Evolutionary conservation across 1,284 basidiomycete genomes (phyloP).

Genomic region (Coriolopsis trogii): DNA sequence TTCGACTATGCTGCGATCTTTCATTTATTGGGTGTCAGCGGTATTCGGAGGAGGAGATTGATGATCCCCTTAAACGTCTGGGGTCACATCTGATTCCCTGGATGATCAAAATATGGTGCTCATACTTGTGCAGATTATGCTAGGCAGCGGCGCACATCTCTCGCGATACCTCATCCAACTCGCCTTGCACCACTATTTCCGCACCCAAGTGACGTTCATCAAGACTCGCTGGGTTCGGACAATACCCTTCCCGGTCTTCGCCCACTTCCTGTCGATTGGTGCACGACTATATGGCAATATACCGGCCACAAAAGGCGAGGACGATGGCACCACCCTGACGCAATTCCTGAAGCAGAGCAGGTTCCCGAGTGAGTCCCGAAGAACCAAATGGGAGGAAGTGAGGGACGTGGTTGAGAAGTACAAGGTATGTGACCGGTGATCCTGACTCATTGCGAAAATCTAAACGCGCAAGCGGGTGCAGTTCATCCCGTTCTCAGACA

Average conservation of each 20-base stretch:
- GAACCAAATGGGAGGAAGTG: conserved; percentile 62
- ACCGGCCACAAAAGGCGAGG: conserved; percentile 68
- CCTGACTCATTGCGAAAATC: conserved; percentile 9
- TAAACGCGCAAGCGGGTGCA: conserved; percentile 32
- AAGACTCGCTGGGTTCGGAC: conserved; percentile 72
- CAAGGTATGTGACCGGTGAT: conserved; percentile 46
- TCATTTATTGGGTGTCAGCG: not conserved
- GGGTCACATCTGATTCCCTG: conserved; percentile 8
- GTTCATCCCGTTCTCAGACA: conserved; percentile 77
- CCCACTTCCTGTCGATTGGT: conserved; percentile 62
- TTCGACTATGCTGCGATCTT: conserved; percentile 1
- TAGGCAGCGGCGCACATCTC: conserved; percentile 72
- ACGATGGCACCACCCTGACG: conserved; percentile 68
- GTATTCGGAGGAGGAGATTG: not conserved
- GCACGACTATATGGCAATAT: conserved; percentile 63
- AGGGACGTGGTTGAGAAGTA: conserved; percentile 69
- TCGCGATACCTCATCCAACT: conserved; percentile 77
- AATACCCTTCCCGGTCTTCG: conserved; percentile 59
- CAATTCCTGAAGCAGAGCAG: conserved; percentile 69
- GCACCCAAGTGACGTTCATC: conserved; percentile 69
- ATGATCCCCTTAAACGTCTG: no score
- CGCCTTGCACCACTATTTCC: conserved; percentile 76
- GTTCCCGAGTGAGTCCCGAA: conserved; percentile 54
- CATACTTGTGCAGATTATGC: conserved; percentile 53
- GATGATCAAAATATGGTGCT: not conserved